These are phyloP conservation scores for Lactarius akahatsu DNA, from an alignment of 768 basidiomycete species.

Conservation along the genomic window DNA sequence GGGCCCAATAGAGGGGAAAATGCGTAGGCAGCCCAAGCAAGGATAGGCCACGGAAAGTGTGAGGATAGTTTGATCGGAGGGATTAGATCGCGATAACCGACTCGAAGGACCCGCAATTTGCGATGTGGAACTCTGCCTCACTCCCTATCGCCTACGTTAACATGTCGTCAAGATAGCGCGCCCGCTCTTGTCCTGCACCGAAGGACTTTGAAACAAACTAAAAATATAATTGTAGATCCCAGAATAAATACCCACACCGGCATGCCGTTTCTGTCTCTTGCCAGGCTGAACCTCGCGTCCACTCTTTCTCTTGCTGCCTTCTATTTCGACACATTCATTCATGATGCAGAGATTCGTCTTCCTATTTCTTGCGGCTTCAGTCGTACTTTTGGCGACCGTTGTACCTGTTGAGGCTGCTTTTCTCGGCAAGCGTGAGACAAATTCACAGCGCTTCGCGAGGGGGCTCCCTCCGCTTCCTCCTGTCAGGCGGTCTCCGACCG, in stretches of 20 bases:
- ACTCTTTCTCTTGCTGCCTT: not conserved
- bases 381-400: not conserved
- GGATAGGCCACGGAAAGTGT: not conserved
- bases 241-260: not conserved
- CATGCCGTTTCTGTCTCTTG: not conserved
- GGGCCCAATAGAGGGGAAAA: not conserved
- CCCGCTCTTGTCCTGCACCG: not conserved
- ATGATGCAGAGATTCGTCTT: slow-evolving; percentile 13
- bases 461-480: slow-evolving; percentile 7
- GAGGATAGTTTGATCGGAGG: not conserved
- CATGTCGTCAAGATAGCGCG: not conserved
- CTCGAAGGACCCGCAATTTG: not conserved
- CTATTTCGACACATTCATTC: not conserved
- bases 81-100: not conserved
- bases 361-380: not conserved
- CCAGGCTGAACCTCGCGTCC: not conserved
- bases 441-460: slow-evolving; percentile 7
- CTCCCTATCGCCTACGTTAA: too few relatives aligned
- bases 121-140: too few relatives aligned
- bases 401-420: not conserved
- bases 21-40: too few relatives aligned
- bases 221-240: not conserved
- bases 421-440: not conserved
- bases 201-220: not conserved
- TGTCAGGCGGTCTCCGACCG: not conserved